Evolutionary conservation across 352 stramenopile species (phyloP), one percentile per base, ranked within the genome.

Genomic region (Globisporangium paroecandrum): DNA sequence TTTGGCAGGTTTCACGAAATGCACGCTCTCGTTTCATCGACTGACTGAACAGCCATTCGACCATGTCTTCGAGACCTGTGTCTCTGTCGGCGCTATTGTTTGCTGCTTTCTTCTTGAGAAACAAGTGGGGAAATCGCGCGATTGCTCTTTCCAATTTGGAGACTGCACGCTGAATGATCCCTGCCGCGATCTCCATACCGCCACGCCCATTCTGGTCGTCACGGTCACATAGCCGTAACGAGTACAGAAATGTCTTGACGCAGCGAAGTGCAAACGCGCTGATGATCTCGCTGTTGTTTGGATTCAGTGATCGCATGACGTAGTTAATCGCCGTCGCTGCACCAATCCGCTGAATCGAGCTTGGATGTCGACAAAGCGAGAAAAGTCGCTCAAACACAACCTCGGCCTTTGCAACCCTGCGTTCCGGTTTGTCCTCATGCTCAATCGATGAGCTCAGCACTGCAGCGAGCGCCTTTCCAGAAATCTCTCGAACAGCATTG

Each of bases 381-480:
- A 94, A 94, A 4, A 95, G 34, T 36, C 84, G 76, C 41, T 91
- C 74, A 41, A 95, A 91, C 18, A 95, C 77, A 7, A 75, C 62
- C 18, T 83, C 78, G 4, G 74, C 72, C 18, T 83, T 81, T 15
- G 60, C 46, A 2, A 75, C 34, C 32, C 64, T 53, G 29, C 34
- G 57, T 58, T 36, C 24, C 18, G 49, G n/a, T 41, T 62, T 64
- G 20, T 55, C 32, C n/a, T 69, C 59, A 58, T 76, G 54, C 66
- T 92, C 80, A 46, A 87, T 55, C 34, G 74, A 69, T 3, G 77
- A 69, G 20, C 76, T 80, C 20, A 95, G 72, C 53, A 87, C 75
- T 29, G 58, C 60, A 8, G 87, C 79, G 38, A 95, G 70, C n/a
- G 79, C 82, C 58, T 83, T 77, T 24, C 80, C 82, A 9, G 83